Base-by-base conservation (phyloP, 129 eudicot species). In the Helichrysum umbraculigerum region DNA sequence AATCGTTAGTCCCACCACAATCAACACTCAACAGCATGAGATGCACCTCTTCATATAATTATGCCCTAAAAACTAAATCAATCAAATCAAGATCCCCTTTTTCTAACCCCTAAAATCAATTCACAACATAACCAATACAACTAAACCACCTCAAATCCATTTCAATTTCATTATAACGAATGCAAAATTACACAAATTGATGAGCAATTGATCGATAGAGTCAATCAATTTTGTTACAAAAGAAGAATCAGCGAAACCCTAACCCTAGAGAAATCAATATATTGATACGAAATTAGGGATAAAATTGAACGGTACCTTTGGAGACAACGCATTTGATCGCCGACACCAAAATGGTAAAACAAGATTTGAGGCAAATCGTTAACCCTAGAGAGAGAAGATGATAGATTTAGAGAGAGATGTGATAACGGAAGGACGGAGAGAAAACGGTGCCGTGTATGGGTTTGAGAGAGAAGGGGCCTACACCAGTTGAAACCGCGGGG, bases 321-420 rank as follows among this genome's bases (percentile, higher is more conserved):
- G 73, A 86, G 85, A 86, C 81, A 83, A 65, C 85, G 87, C 89
- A 82, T 83, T 79, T 83, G 85, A 86, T 82, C 76, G 62, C 51
- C 37, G 39, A 73, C 78, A 63, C 70, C 59, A 69, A 76, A 64
- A 12, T 28, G 0, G 16, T 29, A 22, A 66, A 20, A 51, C 20
- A 21, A 16, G 63, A 60, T 70, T 70, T 47, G 73, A 74, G 83
- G 44, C 6, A 67, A 73, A 72, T 4, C 35, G 78, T 12, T 71
- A 70, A 29, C 42, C 47, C 66, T 59, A 58, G 77, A 70, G 80
- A 79, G 58, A 67, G 33, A 68, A 71, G 14, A 9, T 44, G 16
- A 44, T 44, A 11, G 51, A 44, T 44, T 44, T 44, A 44, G 66
- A 32, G 63, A 56, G 15, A 44, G 52, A 61, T 41, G 66, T 20